These are phyloP conservation scores for Mortierella sp. DNA, from an alignment of 371 early-diverging fungal species.

Conservation along the genomic window DNA sequence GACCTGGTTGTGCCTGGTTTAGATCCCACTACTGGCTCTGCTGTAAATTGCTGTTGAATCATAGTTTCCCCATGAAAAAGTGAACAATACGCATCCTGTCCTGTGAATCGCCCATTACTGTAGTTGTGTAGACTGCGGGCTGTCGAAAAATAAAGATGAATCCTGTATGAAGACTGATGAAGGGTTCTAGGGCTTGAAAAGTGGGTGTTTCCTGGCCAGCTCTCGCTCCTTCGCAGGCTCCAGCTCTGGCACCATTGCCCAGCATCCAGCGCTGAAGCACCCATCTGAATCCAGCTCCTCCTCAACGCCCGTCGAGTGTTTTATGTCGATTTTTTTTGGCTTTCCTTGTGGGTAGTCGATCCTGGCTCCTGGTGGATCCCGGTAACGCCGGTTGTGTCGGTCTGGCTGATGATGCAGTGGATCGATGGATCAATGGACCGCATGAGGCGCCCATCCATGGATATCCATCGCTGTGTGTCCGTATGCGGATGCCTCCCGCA, in stretches of 20 bases:
- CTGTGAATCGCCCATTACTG: background rate
- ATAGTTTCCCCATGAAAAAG: slow-evolving; percentile 1
- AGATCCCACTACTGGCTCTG: background rate
- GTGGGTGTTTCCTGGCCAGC: background rate
- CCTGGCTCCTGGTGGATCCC: background rate
- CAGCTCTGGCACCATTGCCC: background rate
- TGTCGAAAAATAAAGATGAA: background rate
- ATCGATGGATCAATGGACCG: slow-evolving; percentile 4
- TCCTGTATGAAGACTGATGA: background rate
- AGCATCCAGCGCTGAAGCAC: background rate
- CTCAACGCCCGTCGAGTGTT: background rate
- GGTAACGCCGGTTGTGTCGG: background rate
- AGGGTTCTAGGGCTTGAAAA: background rate
- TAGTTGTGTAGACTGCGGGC: background rate
- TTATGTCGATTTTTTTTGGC: background rate
- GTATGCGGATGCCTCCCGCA: background rate
- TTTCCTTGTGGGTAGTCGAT: background rate
- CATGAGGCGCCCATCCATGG: background rate
- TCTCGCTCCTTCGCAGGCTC: background rate
- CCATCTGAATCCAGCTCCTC: too few relatives aligned
- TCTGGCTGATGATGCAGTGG: background rate
- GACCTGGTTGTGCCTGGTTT: background rate
- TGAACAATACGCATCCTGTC: background rate
- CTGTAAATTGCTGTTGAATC: background rate
- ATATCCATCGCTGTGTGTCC: background rate